phyloP scores from a whole-genome alignment of 2,329 filamentous ascomycete species.

The Neonectria magnoliae region DNA sequence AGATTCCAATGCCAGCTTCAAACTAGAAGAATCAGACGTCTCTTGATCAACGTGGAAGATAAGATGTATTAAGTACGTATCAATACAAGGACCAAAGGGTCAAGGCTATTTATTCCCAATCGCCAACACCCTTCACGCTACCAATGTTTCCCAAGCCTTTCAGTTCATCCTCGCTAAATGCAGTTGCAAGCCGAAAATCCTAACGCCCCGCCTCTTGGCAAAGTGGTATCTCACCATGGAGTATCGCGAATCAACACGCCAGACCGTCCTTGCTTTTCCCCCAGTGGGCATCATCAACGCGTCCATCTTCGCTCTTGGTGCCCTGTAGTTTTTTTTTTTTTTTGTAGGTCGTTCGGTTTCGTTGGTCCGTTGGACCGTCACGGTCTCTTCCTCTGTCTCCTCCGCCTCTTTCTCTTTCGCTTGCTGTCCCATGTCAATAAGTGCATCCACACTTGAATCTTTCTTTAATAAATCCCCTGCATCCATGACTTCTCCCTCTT shows the following conservation, averaged over 20 bases:
- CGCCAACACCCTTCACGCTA: constrained; percentile 14
- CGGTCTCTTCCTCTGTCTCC: background rate
- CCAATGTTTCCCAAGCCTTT: constrained; percentile 12
- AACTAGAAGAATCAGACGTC: background rate
- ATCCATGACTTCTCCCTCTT: background rate
- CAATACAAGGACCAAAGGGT: constrained; percentile 20
- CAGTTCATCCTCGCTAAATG: constrained; percentile 20
- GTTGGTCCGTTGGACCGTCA: background rate
- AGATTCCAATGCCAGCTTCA: background rate
- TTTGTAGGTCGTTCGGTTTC: background rate
- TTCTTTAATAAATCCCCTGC: background rate
- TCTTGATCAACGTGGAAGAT: constrained; percentile 5
- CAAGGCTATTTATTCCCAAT: constrained; percentile 9
- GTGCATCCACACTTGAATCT: background rate
- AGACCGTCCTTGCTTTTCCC: constrained; percentile 16
- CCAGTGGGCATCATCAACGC: constrained; percentile 1
- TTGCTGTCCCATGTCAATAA: background rate
- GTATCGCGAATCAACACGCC: constrained; percentile 23
- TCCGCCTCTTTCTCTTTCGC: background rate
- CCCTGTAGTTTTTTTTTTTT: constrained; percentile 3
- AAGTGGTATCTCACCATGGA: constrained; percentile 23
- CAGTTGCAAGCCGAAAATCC: constrained; percentile 11
- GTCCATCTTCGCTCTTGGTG: constrained; percentile 9
- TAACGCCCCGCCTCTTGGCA: constrained; percentile 20
- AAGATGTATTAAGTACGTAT: constrained; percentile 20